Evolutionary conservation across 768 basidiomycete species (phyloP).

Genomic region (Roridomyces roridus): DNA sequence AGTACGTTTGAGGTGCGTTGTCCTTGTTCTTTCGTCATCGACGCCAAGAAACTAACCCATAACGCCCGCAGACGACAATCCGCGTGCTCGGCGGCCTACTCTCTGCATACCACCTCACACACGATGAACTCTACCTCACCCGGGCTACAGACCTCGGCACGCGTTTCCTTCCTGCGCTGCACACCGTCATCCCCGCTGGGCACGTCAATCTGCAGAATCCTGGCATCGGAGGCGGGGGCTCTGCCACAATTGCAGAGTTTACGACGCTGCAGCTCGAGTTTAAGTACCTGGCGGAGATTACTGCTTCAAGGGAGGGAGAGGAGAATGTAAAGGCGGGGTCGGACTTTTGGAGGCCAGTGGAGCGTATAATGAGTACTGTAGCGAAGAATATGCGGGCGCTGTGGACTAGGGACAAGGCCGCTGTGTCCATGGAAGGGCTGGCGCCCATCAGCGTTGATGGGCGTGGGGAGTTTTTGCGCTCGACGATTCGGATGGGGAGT

Average conservation of each 20-base stretch:
- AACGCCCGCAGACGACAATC: constrained; percentile 76
- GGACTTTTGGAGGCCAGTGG: constrained; percentile 26
- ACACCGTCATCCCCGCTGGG: constrained; percentile 76
- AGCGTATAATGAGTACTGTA: constrained; percentile 61
- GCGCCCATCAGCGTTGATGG: constrained; percentile 78
- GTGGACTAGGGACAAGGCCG: no score
- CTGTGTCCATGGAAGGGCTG: constrained; percentile 55
- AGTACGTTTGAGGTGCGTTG: constrained; percentile 90
- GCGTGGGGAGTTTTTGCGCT: constrained; percentile 52
- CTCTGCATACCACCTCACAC: constrained; percentile 74
- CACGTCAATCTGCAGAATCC: constrained; percentile 80
- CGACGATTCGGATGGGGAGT: constrained; percentile 89
- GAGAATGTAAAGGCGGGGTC: constrained; percentile 61
- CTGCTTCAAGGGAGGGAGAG: no score
- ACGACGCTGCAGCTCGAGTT: constrained; percentile 91
- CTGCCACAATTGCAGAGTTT: constrained; percentile 82
- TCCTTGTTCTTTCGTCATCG: not conserved
- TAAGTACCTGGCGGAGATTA: constrained; percentile 77
- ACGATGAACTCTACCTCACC: constrained; percentile 71
- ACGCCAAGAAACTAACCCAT: not conserved
- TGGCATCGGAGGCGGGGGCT: constrained; percentile 58
- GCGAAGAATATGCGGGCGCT: constrained; percentile 66
- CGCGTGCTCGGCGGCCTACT: constrained; percentile 90
- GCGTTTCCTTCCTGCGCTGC: constrained; percentile 78
- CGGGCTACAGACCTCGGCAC: constrained; percentile 85